Evolutionary conservation across 768 basidiomycete species (phyloP).

Genomic region (Sistotremastrum niveocremeum): DNA sequence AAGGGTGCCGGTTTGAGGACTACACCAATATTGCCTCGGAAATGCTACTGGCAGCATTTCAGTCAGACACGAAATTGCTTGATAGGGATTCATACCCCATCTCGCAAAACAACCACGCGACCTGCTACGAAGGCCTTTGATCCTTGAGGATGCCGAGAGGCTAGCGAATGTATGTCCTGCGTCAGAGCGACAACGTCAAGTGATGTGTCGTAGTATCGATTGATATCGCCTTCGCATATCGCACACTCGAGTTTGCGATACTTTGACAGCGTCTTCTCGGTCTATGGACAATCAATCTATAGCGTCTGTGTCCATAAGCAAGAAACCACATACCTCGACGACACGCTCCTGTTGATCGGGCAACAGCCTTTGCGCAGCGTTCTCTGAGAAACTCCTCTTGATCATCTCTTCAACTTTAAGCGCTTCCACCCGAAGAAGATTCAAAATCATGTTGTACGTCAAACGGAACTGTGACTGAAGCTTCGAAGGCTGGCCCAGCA

Average conservation of each 20-base stretch:
- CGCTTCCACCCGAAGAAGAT: slow-evolving; percentile 90
- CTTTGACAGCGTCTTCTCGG: slow-evolving; percentile 50
- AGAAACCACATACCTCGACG: slow-evolving; percentile 41
- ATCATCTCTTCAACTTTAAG: slow-evolving; percentile 98
- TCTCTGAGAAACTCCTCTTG: slow-evolving; percentile 97
- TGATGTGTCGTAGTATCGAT: slow-evolving; percentile 61
- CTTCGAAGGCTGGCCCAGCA: slow-evolving; percentile 86
- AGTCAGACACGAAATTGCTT: neutral
- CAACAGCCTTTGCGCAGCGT: slow-evolving; percentile 80
- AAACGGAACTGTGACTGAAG: slow-evolving; percentile 92
- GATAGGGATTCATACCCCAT: slow-evolving; percentile 44
- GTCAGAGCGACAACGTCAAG: slow-evolving; percentile 49
- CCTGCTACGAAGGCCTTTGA: slow-evolving; percentile 56
- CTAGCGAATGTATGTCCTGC: slow-evolving; percentile 46
- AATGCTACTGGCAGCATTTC: slow-evolving; percentile 41
- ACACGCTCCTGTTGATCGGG: slow-evolving; percentile 91
- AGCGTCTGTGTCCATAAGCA: neutral
- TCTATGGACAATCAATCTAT: slow-evolving; percentile 26
- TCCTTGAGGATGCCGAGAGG: slow-evolving; percentile 45
- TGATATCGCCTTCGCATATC: slow-evolving; percentile 59
- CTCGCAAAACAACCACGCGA: slow-evolving; percentile 70
- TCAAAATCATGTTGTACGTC: slow-evolving; percentile 99
- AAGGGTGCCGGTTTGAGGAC: slow-evolving; percentile 51
- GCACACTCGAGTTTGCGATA: slow-evolving; percentile 57
- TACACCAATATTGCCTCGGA: slow-evolving; percentile 52